phyloP scores from a whole-genome alignment of 176 grass and related monocot species.

The Triticum timopheevii region DNA sequence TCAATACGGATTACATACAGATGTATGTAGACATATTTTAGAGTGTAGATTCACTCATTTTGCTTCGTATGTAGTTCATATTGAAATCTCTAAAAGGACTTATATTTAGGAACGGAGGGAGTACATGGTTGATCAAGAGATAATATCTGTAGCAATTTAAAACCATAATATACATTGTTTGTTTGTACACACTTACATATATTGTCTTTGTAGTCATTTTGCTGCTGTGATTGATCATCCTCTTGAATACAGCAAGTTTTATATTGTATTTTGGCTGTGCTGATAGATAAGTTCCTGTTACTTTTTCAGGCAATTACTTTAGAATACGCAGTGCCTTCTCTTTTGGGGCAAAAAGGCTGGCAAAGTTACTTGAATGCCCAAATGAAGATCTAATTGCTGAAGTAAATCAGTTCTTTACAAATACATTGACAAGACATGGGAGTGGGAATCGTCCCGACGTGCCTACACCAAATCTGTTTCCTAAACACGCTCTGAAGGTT shows the following conservation, averaged over 20 bases:
- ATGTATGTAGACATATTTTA: too few species aligned
- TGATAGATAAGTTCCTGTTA: conserved; percentile 3
- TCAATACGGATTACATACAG: too few species aligned
- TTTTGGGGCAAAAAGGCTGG: conserved; percentile 81
- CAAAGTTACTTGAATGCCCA: conserved; percentile 67
- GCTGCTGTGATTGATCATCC: conserved; percentile 4
- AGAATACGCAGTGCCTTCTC: conserved; percentile 96
- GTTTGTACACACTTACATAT: conserved; percentile 1
- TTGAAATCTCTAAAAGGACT: too few species aligned
- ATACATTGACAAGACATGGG: conserved; percentile 82
- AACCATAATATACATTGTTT: background rate
- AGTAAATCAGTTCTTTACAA: conserved; percentile 83
- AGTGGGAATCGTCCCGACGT: conserved; percentile 59
- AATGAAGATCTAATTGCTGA: conserved; percentile 61
- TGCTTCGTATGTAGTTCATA: too few species aligned
- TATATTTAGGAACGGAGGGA: too few species aligned
- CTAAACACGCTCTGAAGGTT: conserved; percentile 31
- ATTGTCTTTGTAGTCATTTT: conserved; percentile 5
- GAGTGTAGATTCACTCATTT: too few species aligned
- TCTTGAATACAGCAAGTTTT: background rate
- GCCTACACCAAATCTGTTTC: conserved; percentile 36
- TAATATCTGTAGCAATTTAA: conserved; percentile 10
- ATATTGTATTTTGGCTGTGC: conserved; percentile 9
- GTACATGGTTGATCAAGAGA: background rate
- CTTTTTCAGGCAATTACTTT: conserved; percentile 77